Percentiles rank a stretch among this genome's conserved stretches.
phyloP scores from a whole-genome alignment of 257 asterid species.

The Solanum sitiens region DNA sequence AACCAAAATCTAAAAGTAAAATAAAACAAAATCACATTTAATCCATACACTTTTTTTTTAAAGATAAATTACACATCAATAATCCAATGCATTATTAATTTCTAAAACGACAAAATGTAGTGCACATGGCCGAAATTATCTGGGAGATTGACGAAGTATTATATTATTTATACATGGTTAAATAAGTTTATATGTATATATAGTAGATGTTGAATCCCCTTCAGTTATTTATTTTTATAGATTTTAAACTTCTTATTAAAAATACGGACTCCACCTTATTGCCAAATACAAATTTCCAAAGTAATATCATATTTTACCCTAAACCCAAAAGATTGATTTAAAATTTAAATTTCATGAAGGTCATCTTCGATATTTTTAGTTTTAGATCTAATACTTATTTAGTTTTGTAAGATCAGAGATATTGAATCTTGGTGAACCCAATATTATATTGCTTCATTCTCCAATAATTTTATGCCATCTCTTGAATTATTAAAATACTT shows the following conservation, averaged over 20 bases:
- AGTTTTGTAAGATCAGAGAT: background rate
- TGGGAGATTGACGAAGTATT: background rate
- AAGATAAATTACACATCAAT: background rate
- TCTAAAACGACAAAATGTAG: background rate
- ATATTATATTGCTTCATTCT: background rate
- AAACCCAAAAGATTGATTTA: fast-evolving
- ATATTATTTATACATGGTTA: too few relatives aligned
- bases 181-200: too few relatives aligned
- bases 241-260: too few relatives aligned
- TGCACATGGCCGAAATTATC: background rate
- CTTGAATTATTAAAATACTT: background rate
- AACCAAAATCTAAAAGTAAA: background rate
- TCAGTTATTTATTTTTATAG: too few relatives aligned
- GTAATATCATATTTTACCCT: background rate
- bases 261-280: background rate
- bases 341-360: background rate
- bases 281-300: background rate
- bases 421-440: background rate
- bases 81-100: background rate
- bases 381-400: background rate
- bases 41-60: background rate
- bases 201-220: too few relatives aligned
- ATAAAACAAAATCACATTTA: background rate
- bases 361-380: background rate
- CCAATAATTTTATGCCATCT: background rate